Conservation (phyloP, 768 basidiomycete species). For the Phylloporus sp. region DNA sequence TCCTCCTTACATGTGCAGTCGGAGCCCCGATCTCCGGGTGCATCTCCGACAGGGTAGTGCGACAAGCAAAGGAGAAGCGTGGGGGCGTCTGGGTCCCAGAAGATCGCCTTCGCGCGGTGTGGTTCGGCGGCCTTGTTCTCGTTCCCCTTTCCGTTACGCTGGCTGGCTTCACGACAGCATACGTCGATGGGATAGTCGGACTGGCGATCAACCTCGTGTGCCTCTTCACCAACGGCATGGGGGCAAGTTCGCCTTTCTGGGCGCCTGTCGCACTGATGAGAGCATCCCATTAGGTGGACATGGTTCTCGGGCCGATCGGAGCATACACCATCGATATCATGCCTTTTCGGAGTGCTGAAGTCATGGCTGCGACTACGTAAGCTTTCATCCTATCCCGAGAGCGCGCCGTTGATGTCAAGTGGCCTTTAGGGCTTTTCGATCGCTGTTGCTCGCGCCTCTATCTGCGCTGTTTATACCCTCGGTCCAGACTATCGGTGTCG, state of each 20-base stretch:
- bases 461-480: conserved; percentile 32
- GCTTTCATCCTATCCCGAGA: conserved; percentile 15
- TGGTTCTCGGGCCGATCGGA: conserved; percentile 49
- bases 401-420: background rate
- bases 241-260: conserved; percentile 39
- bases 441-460: conserved; percentile 14
- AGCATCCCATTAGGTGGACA: conserved; percentile 42
- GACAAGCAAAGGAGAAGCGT: conserved; percentile 43
- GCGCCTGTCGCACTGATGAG: background rate
- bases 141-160: conserved; percentile 48
- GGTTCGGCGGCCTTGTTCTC: conserved; percentile 43
- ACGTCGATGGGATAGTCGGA: conserved; percentile 45
- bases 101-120: conserved; percentile 54
- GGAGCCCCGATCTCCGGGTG: conserved; percentile 57
- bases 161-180: conserved; percentile 48
- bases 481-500: conserved; percentile 49
- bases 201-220: conserved; percentile 48
- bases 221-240: conserved; percentile 59
- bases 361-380: conserved; percentile 52
- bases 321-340: conserved; percentile 59
- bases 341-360: conserved; percentile 57
- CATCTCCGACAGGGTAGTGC: conserved; percentile 51
- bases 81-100: conserved; percentile 62
- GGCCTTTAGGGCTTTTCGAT: conserved; percentile 20
- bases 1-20: conserved; percentile 31